Conservation (phyloP, 163 green algal genomes). For the Scenedesmus sp. region DNA sequence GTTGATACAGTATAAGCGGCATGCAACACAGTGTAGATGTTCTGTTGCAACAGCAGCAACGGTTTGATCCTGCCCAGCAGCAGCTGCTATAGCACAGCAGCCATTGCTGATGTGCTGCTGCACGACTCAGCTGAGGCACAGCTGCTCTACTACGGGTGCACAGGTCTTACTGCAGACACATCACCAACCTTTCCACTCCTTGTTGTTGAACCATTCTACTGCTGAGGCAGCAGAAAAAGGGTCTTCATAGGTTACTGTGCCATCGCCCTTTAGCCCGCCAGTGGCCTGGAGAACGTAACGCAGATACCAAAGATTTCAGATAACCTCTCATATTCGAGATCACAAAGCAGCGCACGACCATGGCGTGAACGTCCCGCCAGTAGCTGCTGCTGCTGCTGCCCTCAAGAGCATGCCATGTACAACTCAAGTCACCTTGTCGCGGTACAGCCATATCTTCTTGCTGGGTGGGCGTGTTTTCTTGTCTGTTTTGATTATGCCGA, state of each 20-base stretch:
- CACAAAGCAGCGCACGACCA: not conserved
- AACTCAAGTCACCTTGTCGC: conserved; percentile 60
- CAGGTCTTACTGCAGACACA: not conserved
- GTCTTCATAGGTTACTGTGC: conserved; percentile 77
- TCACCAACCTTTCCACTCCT: conserved; percentile 82
- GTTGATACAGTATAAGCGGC: no score
- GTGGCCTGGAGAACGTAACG: conserved; percentile 66
- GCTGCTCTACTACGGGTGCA: not conserved
- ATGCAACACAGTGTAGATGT: not conserved
- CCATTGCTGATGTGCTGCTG: not conserved
- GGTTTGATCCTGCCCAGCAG: not conserved
- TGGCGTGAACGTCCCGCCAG: not conserved
- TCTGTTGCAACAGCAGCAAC: not conserved
- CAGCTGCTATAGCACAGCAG: not conserved
- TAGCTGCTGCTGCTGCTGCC: not conserved
- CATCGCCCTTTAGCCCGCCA: conserved; percentile 90
- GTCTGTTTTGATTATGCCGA: conserved; percentile 87
- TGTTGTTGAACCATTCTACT: conserved; percentile 92
- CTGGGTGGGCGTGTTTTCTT: conserved; percentile 76
- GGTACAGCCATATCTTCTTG: conserved; percentile 91
- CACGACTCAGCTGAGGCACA: not conserved
- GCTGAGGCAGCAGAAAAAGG: conserved; percentile 87
- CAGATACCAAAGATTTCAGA: not conserved
- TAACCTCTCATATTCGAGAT: not conserved
- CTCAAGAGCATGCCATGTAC: not conserved